Conservation (phyloP, 75 land plant genomes). For the Chamaecyparis obtusa region DNA sequence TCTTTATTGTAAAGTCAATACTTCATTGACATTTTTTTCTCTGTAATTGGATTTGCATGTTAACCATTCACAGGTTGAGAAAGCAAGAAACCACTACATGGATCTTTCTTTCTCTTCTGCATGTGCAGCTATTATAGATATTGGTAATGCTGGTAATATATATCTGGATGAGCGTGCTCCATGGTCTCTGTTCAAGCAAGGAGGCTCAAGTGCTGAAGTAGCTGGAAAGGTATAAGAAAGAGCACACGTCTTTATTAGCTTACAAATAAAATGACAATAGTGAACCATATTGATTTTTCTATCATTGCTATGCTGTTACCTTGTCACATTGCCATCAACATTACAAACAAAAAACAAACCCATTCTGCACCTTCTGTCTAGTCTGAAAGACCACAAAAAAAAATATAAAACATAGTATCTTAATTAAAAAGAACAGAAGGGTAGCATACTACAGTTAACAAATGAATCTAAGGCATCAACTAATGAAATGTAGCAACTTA, state of each 20-base stretch:
- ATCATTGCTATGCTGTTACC: background rate
- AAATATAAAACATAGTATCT: too few relatives aligned
- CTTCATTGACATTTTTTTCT: background rate
- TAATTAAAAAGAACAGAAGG: too few relatives aligned
- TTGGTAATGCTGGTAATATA: constrained; percentile 85
- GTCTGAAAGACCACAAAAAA: too few relatives aligned
- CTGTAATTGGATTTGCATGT: background rate
- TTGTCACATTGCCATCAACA: background rate
- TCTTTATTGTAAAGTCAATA: background rate
- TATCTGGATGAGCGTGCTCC: constrained; percentile 90
- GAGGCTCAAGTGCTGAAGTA: constrained; percentile 65
- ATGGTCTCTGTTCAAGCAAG: constrained; percentile 89
- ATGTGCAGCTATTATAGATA: constrained; percentile 78
- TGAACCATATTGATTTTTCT: background rate
- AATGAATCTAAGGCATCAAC: background rate
- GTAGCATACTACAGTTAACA: too few relatives aligned
- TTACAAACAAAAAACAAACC: too few relatives aligned
- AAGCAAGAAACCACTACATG: constrained; percentile 49
- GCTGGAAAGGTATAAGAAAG: constrained; percentile 72
- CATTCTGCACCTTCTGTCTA: too few relatives aligned
- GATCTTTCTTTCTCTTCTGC: constrained; percentile 72
- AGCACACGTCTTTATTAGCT: background rate
- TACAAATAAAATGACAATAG: background rate
- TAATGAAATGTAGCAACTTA: background rate
- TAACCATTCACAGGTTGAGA: constrained; percentile 55